Evolutionary conservation across 1,139 yeast genomes (phyloP).

Genomic region (Magnusiomyces suaveolens): DNA sequence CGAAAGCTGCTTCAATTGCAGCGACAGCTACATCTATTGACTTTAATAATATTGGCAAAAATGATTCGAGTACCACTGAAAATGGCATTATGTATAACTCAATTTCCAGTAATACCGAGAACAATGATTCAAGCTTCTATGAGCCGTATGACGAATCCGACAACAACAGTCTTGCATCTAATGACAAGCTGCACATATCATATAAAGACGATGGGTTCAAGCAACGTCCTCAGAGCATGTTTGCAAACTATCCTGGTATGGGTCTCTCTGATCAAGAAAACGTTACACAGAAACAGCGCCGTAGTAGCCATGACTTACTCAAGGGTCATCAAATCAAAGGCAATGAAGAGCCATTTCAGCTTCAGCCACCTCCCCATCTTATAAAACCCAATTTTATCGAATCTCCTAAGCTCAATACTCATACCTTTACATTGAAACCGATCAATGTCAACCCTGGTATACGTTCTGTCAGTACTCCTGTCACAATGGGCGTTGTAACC

Average conservation of each 20-base stretch:
- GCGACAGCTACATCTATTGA: not conserved
- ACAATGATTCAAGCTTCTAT: not conserved
- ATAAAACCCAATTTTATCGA: conserved; percentile 4
- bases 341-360: not conserved
- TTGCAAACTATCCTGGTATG: not conserved
- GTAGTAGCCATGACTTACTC: not conserved
- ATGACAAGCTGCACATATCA: not conserved
- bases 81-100: not conserved
- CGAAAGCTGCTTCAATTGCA: not conserved
- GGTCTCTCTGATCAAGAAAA: not conserved
- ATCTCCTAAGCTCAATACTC: conserved; percentile 5
- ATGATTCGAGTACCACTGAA: not conserved
- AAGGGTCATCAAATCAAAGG: not conserved
- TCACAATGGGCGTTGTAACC: not conserved
- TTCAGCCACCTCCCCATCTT: not conserved
- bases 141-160: not conserved
- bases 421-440: not conserved
- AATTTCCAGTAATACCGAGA: not conserved
- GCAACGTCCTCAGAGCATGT: not conserved
- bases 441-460: not conserved
- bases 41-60: not conserved
- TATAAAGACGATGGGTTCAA: not conserved
- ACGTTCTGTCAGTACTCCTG: not conserved
- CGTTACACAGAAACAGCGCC: not conserved
- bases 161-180: not conserved